Percentiles rank a stretch among this genome's conserved stretches.
These are phyloP conservation scores for Yamagishiella unicocca DNA, from an alignment of 139 green algal species.

Conservation along the genomic window DNA sequence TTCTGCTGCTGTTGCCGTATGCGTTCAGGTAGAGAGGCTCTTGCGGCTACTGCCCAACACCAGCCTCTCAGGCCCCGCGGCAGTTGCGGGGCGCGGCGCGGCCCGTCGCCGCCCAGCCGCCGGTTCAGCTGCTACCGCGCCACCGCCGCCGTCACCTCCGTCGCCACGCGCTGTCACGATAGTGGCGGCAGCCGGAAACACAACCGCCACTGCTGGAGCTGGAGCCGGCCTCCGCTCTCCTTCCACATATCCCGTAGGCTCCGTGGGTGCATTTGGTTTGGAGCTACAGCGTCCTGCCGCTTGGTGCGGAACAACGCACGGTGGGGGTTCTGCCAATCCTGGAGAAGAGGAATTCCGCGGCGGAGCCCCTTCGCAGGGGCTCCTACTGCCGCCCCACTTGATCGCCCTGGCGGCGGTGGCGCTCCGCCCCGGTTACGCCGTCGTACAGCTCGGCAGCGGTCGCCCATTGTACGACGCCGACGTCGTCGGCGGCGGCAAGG, in stretches of 20 bases:
- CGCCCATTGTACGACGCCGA: background rate
- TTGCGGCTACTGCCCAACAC: slow-evolving; percentile 39
- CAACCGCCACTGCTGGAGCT: too few relatives aligned
- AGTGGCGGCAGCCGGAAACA: background rate
- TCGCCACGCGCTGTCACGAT: background rate
- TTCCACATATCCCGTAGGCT: too few relatives aligned
- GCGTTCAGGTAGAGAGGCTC: slow-evolving; percentile 1
- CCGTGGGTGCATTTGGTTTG: too few relatives aligned
- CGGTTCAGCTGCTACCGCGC: background rate
- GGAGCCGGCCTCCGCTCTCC: too few relatives aligned
- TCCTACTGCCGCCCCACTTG: background rate
- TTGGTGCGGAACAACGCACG: too few relatives aligned
- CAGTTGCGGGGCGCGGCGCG: background rate
- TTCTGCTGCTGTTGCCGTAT: background rate
- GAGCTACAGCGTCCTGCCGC: too few relatives aligned
- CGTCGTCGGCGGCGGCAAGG: too few relatives aligned
- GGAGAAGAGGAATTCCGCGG: background rate
- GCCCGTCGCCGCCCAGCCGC: too few relatives aligned
- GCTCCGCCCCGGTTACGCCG: background rate
- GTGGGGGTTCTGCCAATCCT: too few relatives aligned
- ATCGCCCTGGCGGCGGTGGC: background rate
- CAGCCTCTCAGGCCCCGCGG: background rate
- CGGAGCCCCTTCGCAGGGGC: background rate
- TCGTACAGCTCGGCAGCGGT: background rate
- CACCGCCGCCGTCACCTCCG: background rate